Evolutionary conservation across 202 grass and related monocot species (phyloP).

Genomic region (Panicum hallii): DNA sequence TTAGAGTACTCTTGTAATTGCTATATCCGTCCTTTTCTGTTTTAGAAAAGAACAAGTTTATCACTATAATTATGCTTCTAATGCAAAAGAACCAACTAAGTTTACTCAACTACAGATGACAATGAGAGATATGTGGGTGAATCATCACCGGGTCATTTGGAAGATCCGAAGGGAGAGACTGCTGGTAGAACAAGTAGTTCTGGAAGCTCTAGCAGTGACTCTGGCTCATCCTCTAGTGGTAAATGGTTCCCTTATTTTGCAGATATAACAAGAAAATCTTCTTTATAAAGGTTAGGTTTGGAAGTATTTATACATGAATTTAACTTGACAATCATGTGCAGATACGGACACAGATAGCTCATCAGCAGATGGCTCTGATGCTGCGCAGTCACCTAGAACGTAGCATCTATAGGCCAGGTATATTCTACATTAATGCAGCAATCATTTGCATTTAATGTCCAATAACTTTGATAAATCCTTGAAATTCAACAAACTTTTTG

Average conservation of each 20-base stretch:
- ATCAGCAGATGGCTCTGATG: slow-evolving; percentile 83
- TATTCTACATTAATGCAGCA: slow-evolving; percentile 36
- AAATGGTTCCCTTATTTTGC: slow-evolving; percentile 22
- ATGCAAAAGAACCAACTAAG: slow-evolving; percentile 39
- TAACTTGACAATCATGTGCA: slow-evolving; percentile 57
- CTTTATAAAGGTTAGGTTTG: slow-evolving; percentile 25
- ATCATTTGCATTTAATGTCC: slow-evolving; percentile 5
- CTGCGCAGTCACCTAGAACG: slow-evolving; percentile 70
- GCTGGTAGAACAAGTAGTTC: slow-evolving; percentile 81
- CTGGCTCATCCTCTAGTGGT: slow-evolving; percentile 89
- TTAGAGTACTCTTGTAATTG: slow-evolving; percentile 16
- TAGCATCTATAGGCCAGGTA: slow-evolving; percentile 65
- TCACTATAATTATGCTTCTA: slow-evolving; percentile 16
- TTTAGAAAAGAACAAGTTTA: slow-evolving; percentile 16
- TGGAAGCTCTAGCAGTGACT: slow-evolving; percentile 83
- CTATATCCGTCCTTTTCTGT: slow-evolving; percentile 24
- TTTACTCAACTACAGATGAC: slow-evolving; percentile 58
- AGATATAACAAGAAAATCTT: slow-evolving; percentile 31
- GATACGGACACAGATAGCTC: slow-evolving; percentile 88
- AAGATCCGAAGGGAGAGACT: slow-evolving; percentile 64
- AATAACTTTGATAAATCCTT: slow-evolving; percentile 20
- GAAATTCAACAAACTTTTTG: not conserved
- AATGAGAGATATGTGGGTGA: slow-evolving; percentile 68
- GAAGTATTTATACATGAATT: slow-evolving; percentile 44
- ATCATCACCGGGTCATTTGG: slow-evolving; percentile 67